Evolutionary conservation across 345 rosid genomes (phyloP).

Genomic region (Euphorbia lathyris): DNA sequence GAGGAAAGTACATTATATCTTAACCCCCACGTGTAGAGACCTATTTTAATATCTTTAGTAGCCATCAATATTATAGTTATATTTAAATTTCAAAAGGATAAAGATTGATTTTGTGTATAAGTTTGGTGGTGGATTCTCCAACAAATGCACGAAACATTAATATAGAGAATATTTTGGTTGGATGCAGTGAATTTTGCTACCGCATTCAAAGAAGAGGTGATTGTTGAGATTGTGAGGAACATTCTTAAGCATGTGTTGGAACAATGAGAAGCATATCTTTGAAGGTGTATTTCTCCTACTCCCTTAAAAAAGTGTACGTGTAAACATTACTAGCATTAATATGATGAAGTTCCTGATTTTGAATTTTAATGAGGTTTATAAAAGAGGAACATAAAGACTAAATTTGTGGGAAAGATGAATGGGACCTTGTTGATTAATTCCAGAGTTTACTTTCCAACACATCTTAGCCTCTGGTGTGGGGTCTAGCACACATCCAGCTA

Average conservation of each 20-base stretch:
- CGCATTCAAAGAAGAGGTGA: constrained; percentile 51
- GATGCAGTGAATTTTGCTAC: constrained; percentile 64
- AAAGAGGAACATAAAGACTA: neutral
- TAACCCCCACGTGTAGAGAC: constrained; percentile 11
- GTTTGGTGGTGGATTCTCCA: neutral
- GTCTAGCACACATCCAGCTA: constrained; percentile 25
- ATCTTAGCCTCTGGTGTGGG: neutral
- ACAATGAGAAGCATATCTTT: constrained; percentile 13
- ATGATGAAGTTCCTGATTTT: constrained; percentile 2
- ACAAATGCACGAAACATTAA: neutral
- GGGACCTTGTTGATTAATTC: constrained; percentile 9
- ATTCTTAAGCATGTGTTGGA: constrained; percentile 62
- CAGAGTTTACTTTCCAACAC: neutral
- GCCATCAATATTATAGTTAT: neutral
- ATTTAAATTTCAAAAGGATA: neutral
- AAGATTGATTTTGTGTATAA: neutral
- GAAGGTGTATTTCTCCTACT: neutral
- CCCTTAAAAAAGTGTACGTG: neutral
- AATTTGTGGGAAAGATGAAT: constrained; percentile 6
- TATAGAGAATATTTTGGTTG: constrained; percentile 12
- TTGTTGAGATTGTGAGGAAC: constrained; percentile 42
- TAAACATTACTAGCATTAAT: neutral
- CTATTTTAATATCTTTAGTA: neutral
- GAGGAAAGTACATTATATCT: neutral
- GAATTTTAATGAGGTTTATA: neutral